phyloP scores from a whole-genome alignment of 352 stramenopile species.

The Phytopythium boreale region DNA sequence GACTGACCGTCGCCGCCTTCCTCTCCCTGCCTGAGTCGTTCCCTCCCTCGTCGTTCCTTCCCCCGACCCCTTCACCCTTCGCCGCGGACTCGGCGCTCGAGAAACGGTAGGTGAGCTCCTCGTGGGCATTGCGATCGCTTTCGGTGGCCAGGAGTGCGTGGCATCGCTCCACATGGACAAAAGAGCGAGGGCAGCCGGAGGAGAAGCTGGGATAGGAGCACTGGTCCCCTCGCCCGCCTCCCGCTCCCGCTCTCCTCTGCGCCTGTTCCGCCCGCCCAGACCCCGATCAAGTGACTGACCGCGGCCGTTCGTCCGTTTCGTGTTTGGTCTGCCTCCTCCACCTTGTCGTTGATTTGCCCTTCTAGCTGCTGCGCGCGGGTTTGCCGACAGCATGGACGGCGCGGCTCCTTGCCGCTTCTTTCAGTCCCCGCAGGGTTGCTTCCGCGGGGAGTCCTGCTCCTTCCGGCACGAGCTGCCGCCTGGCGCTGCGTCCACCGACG shows the following conservation, averaged over 20 bases:
- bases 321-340: background rate
- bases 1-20: background rate
- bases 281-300: background rate
- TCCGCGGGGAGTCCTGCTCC: slow-evolving; percentile 57
- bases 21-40: background rate
- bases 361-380: background rate
- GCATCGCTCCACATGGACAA: background rate
- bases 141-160: background rate
- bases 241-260: background rate
- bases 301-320: too few relatives aligned
- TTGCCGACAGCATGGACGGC: slow-evolving; percentile 11
- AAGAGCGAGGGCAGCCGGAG: background rate
- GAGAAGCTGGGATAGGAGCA: background rate
- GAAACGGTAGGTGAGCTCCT: background rate
- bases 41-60: background rate
- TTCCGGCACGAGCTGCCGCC: slow-evolving; percentile 47
- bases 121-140: background rate
- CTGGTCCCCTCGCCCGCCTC: background rate
- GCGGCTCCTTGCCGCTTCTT: slow-evolving; percentile 63
- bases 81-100: background rate
- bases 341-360: background rate
- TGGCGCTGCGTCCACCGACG: background rate
- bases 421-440: slow-evolving; percentile 64
- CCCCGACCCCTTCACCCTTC: background rate
- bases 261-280: background rate